These are phyloP conservation scores for Chaetothyriales sp. DNA, from an alignment of 2,329 filamentous ascomycete species.

Conservation along the genomic window DNA sequence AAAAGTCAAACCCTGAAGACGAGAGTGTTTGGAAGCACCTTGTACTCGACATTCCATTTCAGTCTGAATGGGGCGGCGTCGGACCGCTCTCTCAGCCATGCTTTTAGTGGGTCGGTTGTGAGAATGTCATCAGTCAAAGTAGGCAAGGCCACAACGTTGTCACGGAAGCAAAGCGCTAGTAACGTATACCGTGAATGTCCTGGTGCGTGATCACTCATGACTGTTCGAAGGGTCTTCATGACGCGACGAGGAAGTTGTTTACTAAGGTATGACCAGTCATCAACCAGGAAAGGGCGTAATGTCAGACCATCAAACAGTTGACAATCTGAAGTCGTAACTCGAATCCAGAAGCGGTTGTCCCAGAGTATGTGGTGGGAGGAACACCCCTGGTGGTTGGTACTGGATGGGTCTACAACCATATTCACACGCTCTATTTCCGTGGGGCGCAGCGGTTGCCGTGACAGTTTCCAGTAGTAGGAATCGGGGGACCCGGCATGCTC, in stretches of 20 bases:
- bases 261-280: constrained; percentile 4
- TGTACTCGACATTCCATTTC: neutral
- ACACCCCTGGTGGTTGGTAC: neutral
- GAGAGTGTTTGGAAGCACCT: neutral
- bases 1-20: neutral
- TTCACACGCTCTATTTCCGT: constrained; percentile 4
- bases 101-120: neutral
- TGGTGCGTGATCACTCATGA: constrained; percentile 8
- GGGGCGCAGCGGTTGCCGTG: constrained; percentile 9
- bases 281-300: constrained; percentile 8
- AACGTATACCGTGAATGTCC: constrained; percentile 14
- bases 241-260: neutral
- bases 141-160: constrained; percentile 10
- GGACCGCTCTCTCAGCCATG: neutral
- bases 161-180: constrained; percentile 9
- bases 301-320: constrained; percentile 2
- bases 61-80: neutral
- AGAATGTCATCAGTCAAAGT: constrained; percentile 5
- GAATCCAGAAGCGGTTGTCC: constrained; percentile 15
- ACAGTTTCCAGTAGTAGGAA: constrained; percentile 5
- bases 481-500: neutral
- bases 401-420: neutral
- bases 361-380: constrained; percentile 3
- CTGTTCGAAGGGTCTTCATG: constrained; percentile 1
- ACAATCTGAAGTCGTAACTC: constrained; percentile 4